phyloP scores from a whole-genome alignment of 352 stramenopile species.

The Thalassiosira mediterranea region DNA sequence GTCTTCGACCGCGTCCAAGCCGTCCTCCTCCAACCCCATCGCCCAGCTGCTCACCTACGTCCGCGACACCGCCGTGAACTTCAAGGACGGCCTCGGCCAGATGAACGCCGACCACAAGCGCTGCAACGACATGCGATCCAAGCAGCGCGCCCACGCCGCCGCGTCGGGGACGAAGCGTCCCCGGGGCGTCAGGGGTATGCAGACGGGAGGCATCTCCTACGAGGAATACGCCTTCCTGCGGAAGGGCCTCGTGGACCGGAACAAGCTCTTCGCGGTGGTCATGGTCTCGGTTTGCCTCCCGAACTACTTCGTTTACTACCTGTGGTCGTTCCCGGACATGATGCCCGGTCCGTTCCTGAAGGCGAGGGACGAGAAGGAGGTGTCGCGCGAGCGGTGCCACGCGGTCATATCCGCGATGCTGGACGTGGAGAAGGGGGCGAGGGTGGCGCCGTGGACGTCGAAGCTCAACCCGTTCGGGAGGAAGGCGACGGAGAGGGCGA shows the following conservation, averaged over 20 bases:
- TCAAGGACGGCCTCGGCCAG: constrained; percentile 57
- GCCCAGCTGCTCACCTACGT: constrained; percentile 63
- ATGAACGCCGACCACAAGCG: constrained; percentile 66
- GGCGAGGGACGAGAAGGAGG: constrained; percentile 48
- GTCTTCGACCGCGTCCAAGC: not conserved
- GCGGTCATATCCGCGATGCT: constrained; percentile 67
- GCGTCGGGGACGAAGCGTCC: constrained; percentile 22
- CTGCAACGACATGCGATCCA: constrained; percentile 72
- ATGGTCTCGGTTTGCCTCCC: constrained; percentile 50
- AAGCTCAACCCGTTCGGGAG: constrained; percentile 80
- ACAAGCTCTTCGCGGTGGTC: constrained; percentile 60
- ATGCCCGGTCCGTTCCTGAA: constrained; percentile 62
- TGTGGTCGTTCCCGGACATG: constrained; percentile 68
- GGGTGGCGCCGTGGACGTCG: constrained; percentile 42
- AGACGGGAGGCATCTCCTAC: constrained; percentile 66
- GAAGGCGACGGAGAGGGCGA: constrained; percentile 48
- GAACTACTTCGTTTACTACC: constrained; percentile 72
- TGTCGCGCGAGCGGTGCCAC: constrained; percentile 62
- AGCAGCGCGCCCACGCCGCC: constrained; percentile 55
- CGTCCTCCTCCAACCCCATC: constrained; percentile 41
- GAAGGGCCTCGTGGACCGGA: constrained; percentile 71
- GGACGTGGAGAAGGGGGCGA: constrained; percentile 64
- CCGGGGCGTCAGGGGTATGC: constrained; percentile 48
- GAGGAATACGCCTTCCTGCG: constrained; percentile 77
- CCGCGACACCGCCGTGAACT: constrained; percentile 65